A percentile compares a stretch with the other conserved stretches of the same genome.
Conservation (phyloP, 2,329 filamentous ascomycete species). For the Talaromyces sp. region DNA sequence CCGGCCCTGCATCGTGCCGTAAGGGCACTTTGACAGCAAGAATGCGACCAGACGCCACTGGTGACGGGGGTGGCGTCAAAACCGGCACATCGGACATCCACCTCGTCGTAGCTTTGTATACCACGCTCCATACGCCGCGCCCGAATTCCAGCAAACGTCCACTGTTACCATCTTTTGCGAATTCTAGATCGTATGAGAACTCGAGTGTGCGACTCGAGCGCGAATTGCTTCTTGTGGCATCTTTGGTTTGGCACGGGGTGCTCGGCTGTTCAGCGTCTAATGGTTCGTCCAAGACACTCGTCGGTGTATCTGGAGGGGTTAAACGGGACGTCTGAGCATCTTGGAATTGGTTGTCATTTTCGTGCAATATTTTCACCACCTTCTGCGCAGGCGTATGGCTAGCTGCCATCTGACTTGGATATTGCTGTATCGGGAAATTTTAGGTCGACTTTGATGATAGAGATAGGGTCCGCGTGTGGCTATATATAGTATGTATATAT, state of each 20-base stretch:
- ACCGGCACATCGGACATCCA: constrained; percentile 9
- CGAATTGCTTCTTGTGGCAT: background rate
- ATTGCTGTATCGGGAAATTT: background rate
- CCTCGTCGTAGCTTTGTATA: constrained; percentile 37
- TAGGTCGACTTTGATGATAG: background rate
- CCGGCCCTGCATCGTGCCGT: constrained; percentile 35
- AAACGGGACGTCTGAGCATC: background rate
- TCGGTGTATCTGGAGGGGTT: constrained; percentile 8
- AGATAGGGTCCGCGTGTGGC: background rate
- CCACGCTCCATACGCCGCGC: constrained; percentile 44
- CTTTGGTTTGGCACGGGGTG: background rate
- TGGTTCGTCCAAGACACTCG: background rate
- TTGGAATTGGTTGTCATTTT: background rate
- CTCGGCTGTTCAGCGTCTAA: background rate
- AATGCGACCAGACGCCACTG: constrained; percentile 25
- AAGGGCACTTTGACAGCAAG: constrained; percentile 44
- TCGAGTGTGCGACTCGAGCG: constrained; percentile 13
- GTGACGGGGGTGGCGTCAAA: constrained; percentile 33
- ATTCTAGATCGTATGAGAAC: constrained; percentile 32
- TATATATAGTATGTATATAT: background rate
- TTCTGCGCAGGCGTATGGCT: background rate
- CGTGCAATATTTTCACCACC: background rate
- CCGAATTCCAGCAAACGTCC: constrained; percentile 36
- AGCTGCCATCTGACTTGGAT: constrained; percentile 4
- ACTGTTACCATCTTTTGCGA: constrained; percentile 20